Percentiles rank a stretch among this genome's conserved stretches.
phyloP scores from a whole-genome alignment of 768 basidiomycete species.

The Hortiboletus flavorubellus region DNA sequence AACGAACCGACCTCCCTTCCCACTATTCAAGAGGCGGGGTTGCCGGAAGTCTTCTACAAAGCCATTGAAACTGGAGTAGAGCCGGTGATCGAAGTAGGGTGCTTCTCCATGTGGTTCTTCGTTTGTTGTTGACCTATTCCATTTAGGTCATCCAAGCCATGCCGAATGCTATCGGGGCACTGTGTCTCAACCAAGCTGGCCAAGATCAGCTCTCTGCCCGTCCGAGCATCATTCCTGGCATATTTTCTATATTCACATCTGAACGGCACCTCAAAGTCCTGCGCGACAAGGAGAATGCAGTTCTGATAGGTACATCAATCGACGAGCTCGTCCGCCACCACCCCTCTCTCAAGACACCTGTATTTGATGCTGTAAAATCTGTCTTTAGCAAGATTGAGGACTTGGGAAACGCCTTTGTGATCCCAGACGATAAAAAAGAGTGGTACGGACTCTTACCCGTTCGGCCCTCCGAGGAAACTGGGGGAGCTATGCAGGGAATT shows the following conservation, averaged over 20 bases:
- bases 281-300: conserved; percentile 90
- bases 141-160: conserved; percentile 84
- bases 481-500: conserved; percentile 52
- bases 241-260: conserved; percentile 85
- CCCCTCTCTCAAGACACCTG: conserved; percentile 74
- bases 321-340: conserved; percentile 98
- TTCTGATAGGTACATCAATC: conserved; percentile 81
- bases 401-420: conserved; percentile 57
- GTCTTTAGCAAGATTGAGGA: conserved; percentile 73
- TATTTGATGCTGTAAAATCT: conserved; percentile 73
- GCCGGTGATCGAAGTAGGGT: conserved; percentile 76
- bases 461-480: conserved; percentile 17
- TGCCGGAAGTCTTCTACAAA: conserved; percentile 88
- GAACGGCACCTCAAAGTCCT: conserved; percentile 79
- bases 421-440: conserved; percentile 55
- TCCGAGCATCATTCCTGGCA: conserved; percentile 77
- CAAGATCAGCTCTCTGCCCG: conserved; percentile 75
- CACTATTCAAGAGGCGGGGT: conserved; percentile 86
- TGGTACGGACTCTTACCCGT: conserved; percentile 60
- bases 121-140: background rate
- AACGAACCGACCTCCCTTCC: conserved; percentile 95
- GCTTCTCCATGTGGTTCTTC: background rate
- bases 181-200: conserved; percentile 91
- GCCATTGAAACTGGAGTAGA: conserved; percentile 83
- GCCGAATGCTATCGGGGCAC: conserved; percentile 91